phyloP scores from a whole-genome alignment of 2,329 filamentous ascomycete genomes.

The Botrytis medusae region DNA sequence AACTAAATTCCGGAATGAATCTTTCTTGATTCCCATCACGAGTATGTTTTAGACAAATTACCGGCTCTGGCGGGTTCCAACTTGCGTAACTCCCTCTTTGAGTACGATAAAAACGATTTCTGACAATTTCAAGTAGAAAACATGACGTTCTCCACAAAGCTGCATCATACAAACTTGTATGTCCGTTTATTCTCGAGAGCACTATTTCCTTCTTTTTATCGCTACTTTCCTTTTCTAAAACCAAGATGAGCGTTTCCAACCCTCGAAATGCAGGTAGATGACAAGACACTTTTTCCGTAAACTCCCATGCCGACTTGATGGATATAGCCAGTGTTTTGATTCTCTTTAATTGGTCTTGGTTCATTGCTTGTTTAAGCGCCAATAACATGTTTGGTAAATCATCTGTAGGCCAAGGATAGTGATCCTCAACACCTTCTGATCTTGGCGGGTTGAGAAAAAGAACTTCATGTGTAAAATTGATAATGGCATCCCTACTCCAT shows the following conservation, averaged over 20 bases:
- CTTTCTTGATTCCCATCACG: not conserved
- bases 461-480: not conserved
- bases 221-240: not conserved
- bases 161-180: not conserved
- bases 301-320: not conserved
- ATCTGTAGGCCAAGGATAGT: fast-evolving
- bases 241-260: not conserved
- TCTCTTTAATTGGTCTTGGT: not conserved
- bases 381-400: not conserved
- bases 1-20: not conserved
- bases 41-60: not conserved
- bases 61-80: not conserved
- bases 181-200: not conserved
- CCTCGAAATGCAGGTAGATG: not conserved
- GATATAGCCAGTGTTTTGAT: not conserved
- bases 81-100: not conserved
- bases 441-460: not conserved
- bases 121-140: not conserved
- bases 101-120: too few species aligned
- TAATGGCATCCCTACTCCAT: not conserved
- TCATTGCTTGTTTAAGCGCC: not conserved
- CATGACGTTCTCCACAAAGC: not conserved
- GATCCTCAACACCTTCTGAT: too few species aligned
- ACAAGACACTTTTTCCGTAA: not conserved
- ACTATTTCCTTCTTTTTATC: not conserved